Evolutionary conservation across 352 stramenopile genomes (phyloP).

Genomic region (Stramenopiles sp.): DNA sequence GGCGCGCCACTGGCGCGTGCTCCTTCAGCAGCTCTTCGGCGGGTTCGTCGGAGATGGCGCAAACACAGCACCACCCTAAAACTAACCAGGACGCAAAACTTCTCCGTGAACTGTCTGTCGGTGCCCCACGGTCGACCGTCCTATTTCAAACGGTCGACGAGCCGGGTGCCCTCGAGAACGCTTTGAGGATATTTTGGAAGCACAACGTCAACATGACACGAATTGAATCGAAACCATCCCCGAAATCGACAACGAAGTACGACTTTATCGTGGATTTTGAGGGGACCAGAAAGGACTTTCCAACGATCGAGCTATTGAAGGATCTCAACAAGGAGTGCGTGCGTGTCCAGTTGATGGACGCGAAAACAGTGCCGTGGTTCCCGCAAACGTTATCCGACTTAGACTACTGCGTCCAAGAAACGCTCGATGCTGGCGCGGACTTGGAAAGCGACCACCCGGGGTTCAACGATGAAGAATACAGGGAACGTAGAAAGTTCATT

Average conservation of each 20-base stretch:
- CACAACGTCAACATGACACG: conserved; percentile 87
- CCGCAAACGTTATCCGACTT: conserved; percentile 48
- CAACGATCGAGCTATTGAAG: conserved; percentile 38
- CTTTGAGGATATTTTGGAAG: conserved; percentile 88
- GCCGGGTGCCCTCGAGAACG: conserved; percentile 69
- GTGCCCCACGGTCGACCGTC: too few species aligned
- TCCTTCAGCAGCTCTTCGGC: too few species aligned
- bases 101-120: too few species aligned
- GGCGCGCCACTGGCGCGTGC: too few species aligned
- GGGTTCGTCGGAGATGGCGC: too few species aligned
- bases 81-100: too few species aligned
- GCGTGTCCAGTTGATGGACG: conserved; percentile 69
- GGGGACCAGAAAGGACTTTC: conserved; percentile 6
- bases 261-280: conserved; percentile 78
- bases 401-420: conserved; percentile 53
- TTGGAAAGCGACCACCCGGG: conserved; percentile 78
- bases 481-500: conserved; percentile 55
- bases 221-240: conserved; percentile 78
- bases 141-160: too few species aligned
- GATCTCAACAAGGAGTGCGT: conserved; percentile 58
- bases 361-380: conserved; percentile 59
- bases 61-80: too few species aligned
- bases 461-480: conserved; percentile 71
- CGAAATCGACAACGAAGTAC: conserved; percentile 47
- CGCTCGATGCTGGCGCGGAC: conserved; percentile 71